These are phyloP conservation scores for Pythium pectinolyticum DNA, from an alignment of 352 stramenopile species.

Conservation along the genomic window DNA sequence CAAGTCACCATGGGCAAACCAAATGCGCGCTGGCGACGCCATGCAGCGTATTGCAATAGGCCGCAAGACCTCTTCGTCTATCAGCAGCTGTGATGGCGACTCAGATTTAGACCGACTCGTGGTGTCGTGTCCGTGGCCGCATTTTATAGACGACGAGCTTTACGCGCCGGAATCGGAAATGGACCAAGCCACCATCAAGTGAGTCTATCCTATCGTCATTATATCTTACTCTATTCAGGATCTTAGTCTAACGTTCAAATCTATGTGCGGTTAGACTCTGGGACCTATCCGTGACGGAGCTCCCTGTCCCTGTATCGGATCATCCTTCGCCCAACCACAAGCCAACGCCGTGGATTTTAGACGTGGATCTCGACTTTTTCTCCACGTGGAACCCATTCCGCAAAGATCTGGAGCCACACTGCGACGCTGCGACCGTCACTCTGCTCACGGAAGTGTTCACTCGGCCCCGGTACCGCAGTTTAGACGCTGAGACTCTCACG, in stretches of 20 bases:
- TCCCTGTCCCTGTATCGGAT: background rate
- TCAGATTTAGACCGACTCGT: conserved; percentile 33
- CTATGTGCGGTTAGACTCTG: conserved; percentile 30
- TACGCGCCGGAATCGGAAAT: conserved; percentile 46
- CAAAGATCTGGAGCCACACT: conserved; percentile 46
- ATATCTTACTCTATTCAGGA: background rate
- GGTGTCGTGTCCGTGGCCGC: conserved; percentile 53
- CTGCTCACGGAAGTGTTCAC: conserved; percentile 47
- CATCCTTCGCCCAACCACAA: too few species aligned
- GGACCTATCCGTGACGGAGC: conserved; percentile 27
- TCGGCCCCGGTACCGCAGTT: conserved; percentile 35
- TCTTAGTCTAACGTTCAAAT: background rate
- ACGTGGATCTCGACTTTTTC: conserved; percentile 91
- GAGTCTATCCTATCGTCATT: background rate
- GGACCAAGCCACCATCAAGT: conserved; percentile 34
- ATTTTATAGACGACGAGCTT: conserved; percentile 78
- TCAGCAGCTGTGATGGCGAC: background rate
- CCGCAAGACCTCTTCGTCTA: conserved; percentile 16
- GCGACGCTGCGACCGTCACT: background rate
- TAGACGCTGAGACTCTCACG: conserved; percentile 25
- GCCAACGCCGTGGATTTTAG: conserved; percentile 49
- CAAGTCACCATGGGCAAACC: conserved; percentile 74
- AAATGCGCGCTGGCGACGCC: conserved; percentile 35
- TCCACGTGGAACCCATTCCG: conserved; percentile 87
- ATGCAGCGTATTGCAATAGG: conserved; percentile 22